Evolutionary conservation across 2,329 filamentous ascomycete species (phyloP), one percentile per base, ranked within the genome.

Genomic region (Allantophomopsis lycopodina): DNA sequence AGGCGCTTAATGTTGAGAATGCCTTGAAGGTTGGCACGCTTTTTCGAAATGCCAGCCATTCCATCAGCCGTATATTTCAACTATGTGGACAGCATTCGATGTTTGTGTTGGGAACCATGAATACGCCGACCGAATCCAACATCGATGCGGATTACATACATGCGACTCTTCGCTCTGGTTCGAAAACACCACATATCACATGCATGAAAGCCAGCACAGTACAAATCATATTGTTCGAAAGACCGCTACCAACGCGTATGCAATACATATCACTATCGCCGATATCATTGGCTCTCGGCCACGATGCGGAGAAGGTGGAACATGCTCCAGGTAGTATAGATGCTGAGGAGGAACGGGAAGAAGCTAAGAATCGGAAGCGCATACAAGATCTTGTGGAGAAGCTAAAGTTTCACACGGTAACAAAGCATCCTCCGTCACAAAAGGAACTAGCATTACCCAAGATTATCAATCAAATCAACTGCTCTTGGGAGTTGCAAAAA

Each of bases 391-490:
- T 98, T 32, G 77, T 91, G 4, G 77, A 94, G 48, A 96, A 96
- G 60, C 64, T 96, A 37, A 86, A 82, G 53, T 70, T 86, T 46
- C 93, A 98, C 58, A 89, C 83, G 2, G 86, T 98, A 4, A 66
- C 83, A 40, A 78, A 78, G 48, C 83, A 83, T 53, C 64, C 74
- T 2, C 75, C 79, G 2, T 91, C 89, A 1, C 73, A 79, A 43
- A 89, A 94, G 52, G 91, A 98, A 57, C 72, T 76, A 45, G 81
- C 83, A 1, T 65, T 98, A 21, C 72, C 80, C 4, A 76, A 76
- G 41, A 88, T 96, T 42, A 73, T 95, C 48, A 86, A 88, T 50
- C 89, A 96, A 61, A 82, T 96, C 56, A 98, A 98, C 54, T 98
- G 91, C 69, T 86, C 88, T 0, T 87, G 80, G 64, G 93, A 98